Evolutionary conservation across 2,329 filamentous ascomycete genomes (phyloP), one percentile per base, ranked within the genome.

Genomic region (Clarireedia monteithiana): DNA sequence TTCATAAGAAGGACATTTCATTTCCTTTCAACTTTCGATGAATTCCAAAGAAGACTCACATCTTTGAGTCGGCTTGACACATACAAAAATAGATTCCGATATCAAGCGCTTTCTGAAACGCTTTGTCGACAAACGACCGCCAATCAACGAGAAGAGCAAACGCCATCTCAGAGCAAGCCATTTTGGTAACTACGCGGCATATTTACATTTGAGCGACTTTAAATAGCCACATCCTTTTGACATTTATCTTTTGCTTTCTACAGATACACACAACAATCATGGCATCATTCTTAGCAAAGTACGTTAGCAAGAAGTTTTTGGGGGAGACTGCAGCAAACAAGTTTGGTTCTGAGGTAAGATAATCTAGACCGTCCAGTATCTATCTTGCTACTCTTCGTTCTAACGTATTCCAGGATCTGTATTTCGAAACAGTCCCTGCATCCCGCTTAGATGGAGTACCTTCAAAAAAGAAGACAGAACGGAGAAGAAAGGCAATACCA

Each of bases 401-500:
- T 48, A 48, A 48, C 48, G 24, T 44, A 44, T 36, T 50, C 12
- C 66, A 96, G 89, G 91, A 97, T 69, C 91, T 91, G 5, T 96
- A 91, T 74, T 95, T 91, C 66, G 89, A 95, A 70, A 78, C 84
- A 63, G 84, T 96, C 38, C 84, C 85, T 23, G 85, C 91, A 44
- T 88, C 87, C 7, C 80, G 83, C 60, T 75, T 88, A 44, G 74
- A 83, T 62, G 83, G 84, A 58, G 81, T 77, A 53, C 83, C 84
- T 26, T 79, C 70, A 3, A 59, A 71, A 38, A 84, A 82, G 65
- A 95, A 91, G 70, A 77, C 80, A 56, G 92, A 90, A 76, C 95
- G 88, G 72, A 82, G 86, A 68, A 89, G 88, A 74, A 95, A 95
- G 73, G 88, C 89, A 23, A 76, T 91, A 38, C 91, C 91, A 0